These are phyloP conservation scores for Saccharomycopsis sp. DNA, from an alignment of 805 yeast genomes.

Conservation along the genomic window DNA sequence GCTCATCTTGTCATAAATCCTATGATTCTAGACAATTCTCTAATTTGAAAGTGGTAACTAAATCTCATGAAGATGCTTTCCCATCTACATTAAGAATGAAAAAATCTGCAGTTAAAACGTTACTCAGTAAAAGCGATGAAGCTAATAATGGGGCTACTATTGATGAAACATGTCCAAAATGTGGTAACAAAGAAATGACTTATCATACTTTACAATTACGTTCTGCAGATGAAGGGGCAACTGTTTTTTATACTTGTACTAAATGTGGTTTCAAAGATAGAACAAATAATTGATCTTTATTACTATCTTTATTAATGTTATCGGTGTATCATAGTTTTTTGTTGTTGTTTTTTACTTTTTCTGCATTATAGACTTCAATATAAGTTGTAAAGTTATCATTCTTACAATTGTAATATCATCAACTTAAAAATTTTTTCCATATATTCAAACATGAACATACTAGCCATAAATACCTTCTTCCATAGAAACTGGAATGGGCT, in stretches of 20 bases:
- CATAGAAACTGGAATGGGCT: constrained; percentile 51
- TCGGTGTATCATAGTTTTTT: background rate
- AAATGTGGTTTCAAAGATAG: constrained; percentile 88
- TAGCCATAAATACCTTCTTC: constrained; percentile 77
- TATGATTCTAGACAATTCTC: constrained; percentile 40
- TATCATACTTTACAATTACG: constrained; percentile 94
- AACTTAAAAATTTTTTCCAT: no score
- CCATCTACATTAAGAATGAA: constrained; percentile 77
- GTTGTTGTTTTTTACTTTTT: background rate
- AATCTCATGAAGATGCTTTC: constrained; percentile 86
- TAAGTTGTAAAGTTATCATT: no score
- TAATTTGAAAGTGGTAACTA: constrained; percentile 76
- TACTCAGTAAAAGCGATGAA: constrained; percentile 61
- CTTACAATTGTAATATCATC: no score
- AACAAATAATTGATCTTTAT: constrained; percentile 59
- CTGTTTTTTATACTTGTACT: constrained; percentile 95
- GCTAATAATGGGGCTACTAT: constrained; percentile 89
- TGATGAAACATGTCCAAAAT: constrained; percentile 96
- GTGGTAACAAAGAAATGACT: constrained; percentile 97
- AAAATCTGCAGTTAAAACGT: constrained; percentile 83
- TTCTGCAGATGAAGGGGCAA: constrained; percentile 99
- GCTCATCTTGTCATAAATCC: constrained; percentile 30
- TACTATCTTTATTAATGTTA: no score
- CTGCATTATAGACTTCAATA: no score
- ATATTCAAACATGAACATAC: constrained; percentile 21